Evolutionary conservation across 2,329 filamentous ascomycete genomes (phyloP), one percentile per base, ranked within the genome.

Genomic region (Plectosphaerella cucumerina): DNA sequence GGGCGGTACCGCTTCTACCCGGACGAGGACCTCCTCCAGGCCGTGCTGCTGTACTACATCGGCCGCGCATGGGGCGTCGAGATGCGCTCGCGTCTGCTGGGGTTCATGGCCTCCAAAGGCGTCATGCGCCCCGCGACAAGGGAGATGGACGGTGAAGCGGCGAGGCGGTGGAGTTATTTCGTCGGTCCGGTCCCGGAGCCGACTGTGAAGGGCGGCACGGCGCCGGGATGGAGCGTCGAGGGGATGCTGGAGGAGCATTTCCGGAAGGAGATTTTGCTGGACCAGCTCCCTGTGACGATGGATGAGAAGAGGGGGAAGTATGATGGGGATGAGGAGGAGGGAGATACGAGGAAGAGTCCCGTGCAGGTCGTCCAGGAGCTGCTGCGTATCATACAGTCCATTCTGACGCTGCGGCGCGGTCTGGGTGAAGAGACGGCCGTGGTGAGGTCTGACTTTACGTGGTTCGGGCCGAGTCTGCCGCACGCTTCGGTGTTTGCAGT

Each of bases 381-480:
- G 17, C 69, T 85, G 5, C 81, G 82, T 54, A 66, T 81, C 2
- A 59, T 82, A 6, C 73, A 80, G 23, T 75, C 80, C 8, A 80
- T 84, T 57, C 72, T 81, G 14, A 63, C 81, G 34, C 57, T 85
- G 34, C 71, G 76, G 52, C 75, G 66, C 22, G 65, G 70, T 18
- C 57, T 79, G 1, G 68, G 75, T 41, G 71, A 72, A 10, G 68
- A 77, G 18, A 72, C 81, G 47, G 77, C 77, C 1, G 74, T 81
- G 3, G 64, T 85, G 37, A 73, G 79, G 12, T 80, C 78, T 1
- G 80, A 84, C 58, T 83, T 85, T 56, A 70, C 75, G 43, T 81
- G 76, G 69, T 81, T 84, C 52, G 77, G 78, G 0, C 76, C 81
- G 0, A 76, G 75, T 5, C 65, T 86, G 14, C 73, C 82, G 3